Percentiles rank a stretch among this genome's conserved stretches.
Conservation (phyloP, 1,284 basidiomycete genomes). For the Cryptococcus wingfieldii region DNA sequence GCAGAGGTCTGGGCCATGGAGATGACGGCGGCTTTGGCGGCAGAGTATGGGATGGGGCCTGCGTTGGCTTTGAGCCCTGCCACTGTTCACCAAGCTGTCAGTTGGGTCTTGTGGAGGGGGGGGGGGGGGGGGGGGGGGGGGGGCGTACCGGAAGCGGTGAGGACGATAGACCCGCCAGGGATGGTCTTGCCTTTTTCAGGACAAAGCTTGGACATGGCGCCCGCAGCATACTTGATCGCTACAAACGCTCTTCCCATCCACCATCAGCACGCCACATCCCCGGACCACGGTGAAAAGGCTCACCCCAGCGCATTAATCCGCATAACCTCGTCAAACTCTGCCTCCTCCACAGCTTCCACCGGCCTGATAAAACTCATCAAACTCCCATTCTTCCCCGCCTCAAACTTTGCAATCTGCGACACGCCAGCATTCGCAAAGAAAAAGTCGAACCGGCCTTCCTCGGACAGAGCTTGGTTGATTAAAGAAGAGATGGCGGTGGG, state of each 20-base stretch:
- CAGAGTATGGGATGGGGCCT: constrained; percentile 80
- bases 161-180: constrained; percentile 75
- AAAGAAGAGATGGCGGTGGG: constrained; percentile 65
- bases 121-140: neutral
- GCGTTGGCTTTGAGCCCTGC: constrained; percentile 82
- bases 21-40: constrained; percentile 85
- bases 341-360: constrained; percentile 49
- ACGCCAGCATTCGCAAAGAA: constrained; percentile 81
- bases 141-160: constrained; percentile 54
- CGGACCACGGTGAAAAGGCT: constrained; percentile 32
- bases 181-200: constrained; percentile 62
- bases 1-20: constrained; percentile 75
- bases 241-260: constrained; percentile 65
- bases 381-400: neutral
- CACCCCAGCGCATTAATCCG: constrained; percentile 78
- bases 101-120: constrained; percentile 50
- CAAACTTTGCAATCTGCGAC: neutral
- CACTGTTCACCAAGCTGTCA: constrained; percentile 50
- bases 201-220: constrained; percentile 69
- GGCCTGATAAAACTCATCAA: neutral
- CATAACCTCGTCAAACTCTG: constrained; percentile 70
- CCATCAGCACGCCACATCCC: neutral
- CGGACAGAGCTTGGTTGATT: constrained; percentile 67
- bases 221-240: constrained; percentile 80
- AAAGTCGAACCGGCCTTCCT: constrained; percentile 81